Base-by-base conservation (phyloP, 352 stramenopile genomes). In the Aphanomyces euteiches region DNA sequence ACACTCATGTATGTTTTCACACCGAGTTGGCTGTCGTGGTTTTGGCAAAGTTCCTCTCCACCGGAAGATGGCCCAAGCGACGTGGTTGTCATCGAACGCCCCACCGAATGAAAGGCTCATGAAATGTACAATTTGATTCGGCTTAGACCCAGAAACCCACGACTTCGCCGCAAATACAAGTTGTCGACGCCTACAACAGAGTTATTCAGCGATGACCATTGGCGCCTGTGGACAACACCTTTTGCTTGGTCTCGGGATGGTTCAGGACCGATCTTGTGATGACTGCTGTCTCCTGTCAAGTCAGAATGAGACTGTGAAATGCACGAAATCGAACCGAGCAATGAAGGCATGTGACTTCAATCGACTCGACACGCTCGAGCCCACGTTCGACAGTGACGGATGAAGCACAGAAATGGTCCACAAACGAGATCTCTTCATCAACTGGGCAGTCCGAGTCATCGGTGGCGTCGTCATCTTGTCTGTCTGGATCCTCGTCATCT, bases 1-100 rank as follows among this genome's bases (percentile, higher is more conserved):
- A 92, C 84, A 1, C 76, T 94, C 59, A 84, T 88, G 75, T 94
- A 94, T 72, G 87, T 85, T 1, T 69, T 94, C 17, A 92, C 84
- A 21, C 87, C 87, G 0, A 65, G 56, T 36, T 94, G 83, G 83
- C 71, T 94, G 10, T 84, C 79, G 56, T 92, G 87, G 87, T 86
- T 92, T 39, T 92, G 85, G 87, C 72, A 84, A 10, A 37, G 43
- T 7, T 17, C 17, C 19, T n/a, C 63, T 17, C 37, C 34, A 40
- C 7, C 8, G 2, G 6, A 5, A 6, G 39, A 36, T 10, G 57
- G 7, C 15, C 5, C 57, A 34, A 37, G 12, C 50, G 15, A 19
- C 7, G 50, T 36, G 8, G 50, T 13, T 12, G 21, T 36, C 43
- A 12, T n/a, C 28, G 28, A 28, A 28, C 28, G 28, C 28, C 28